Base-by-base conservation (phyloP, 768 basidiomycete species). In the Lentinula lateritia region DNA sequence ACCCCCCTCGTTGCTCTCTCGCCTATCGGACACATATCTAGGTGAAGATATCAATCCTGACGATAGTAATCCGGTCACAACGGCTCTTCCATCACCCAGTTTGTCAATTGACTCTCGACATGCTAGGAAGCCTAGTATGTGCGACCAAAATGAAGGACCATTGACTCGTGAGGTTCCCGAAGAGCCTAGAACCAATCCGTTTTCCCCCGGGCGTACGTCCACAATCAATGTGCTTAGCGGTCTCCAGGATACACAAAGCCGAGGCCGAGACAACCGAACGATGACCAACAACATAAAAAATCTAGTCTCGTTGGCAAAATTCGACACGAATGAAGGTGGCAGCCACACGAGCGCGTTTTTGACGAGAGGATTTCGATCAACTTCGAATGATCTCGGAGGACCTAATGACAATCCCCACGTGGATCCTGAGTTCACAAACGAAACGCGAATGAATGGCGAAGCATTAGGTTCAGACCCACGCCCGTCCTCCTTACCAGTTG, bases 1-100 rank as follows among this genome's bases (percentile, higher is more conserved):
- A n/a, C 56, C 58, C n/a, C 45, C 58, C 28, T 60, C 59, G 28
- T 42, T 50, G 34, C 36, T 60, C 15, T 60, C 58, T 16, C 59
- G 59, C 34, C 18, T 41, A 50, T 36, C 46, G n/a, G 58, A 50
- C 20, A 50, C 32, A n/a, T 6, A 28, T n/a, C 15, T 39, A 7
- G 42, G 45, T 12, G 23, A 42, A 43, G 42, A 58, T 28, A 28
- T 3, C 3, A 28, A 28, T 28, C 28, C 28, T 28, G 28, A 2
- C 28, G 3, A 28, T 16, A 52, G 32, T 36, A 52, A 34, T 36
- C 50, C 50, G 50, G 50, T 16, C 32, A 34, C 50, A 52, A 32
- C 45, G 45, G 45, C 45, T 46, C 45, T 46, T 46, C 28, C 45
- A 23, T 46, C 45, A 46, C 45, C 45, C 45, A 46, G 45, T 20